Percentiles rank a stretch among this genome's conserved stretches.
Evolutionary conservation across 306 rosid species (phyloP).

Genomic region (Vigna trinervia): DNA sequence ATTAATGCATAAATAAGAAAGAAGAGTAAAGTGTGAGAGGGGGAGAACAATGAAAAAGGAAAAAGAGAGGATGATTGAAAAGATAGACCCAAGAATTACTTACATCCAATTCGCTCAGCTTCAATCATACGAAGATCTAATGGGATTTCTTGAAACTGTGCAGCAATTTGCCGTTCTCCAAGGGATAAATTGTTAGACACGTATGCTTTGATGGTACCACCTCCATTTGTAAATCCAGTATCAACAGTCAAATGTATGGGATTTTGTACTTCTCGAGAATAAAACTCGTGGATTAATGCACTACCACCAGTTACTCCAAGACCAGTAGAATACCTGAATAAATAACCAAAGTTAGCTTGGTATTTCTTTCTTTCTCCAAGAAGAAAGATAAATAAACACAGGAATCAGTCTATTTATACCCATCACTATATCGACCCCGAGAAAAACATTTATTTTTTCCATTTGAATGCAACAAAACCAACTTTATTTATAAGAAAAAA

Average conservation of each 20-base stretch:
- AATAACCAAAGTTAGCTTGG: constrained; percentile 5
- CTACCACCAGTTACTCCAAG: constrained; percentile 89
- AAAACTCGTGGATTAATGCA: constrained; percentile 89
- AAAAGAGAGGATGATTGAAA: background rate
- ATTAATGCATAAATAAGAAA: background rate
- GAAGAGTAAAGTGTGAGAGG: background rate
- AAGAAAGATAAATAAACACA: background rate
- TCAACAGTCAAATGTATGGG: constrained; percentile 95
- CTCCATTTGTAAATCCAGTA: constrained; percentile 82
- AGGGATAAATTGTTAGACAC: constrained; percentile 80
- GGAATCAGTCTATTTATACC: background rate
- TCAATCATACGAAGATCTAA: constrained; percentile 92
- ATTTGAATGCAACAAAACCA: constrained; percentile 5
- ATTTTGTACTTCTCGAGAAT: constrained; percentile 84
- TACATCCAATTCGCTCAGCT: constrained; percentile 94
- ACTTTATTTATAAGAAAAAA: background rate
- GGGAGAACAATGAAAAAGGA: background rate
- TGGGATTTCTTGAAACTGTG: constrained; percentile 96
- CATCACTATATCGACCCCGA: background rate
- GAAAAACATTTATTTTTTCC: constrained; percentile 8
- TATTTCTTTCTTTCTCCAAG: background rate
- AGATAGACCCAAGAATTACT: constrained; percentile 14
- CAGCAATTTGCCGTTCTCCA: constrained; percentile 89
- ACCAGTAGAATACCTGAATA: constrained; percentile 91
- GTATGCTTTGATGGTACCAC: constrained; percentile 73